A percentile compares a stretch with the other conserved stretches of the same genome.
Evolutionary conservation across 441 rosid genomes (phyloP).

Genomic region (Codiaeum variegatum): DNA sequence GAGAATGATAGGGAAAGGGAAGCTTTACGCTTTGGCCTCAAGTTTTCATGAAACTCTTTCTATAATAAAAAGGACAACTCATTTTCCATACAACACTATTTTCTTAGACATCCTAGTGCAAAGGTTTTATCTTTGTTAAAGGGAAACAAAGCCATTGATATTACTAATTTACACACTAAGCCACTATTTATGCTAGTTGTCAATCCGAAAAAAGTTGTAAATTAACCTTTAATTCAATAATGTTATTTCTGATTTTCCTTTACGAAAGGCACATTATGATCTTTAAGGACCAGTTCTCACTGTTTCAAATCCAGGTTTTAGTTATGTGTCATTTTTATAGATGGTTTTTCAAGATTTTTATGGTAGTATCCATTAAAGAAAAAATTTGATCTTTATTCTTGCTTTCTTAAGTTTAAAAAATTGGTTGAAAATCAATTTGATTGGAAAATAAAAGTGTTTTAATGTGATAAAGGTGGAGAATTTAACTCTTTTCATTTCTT

Average conservation of each 20-base stretch:
- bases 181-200: not conserved
- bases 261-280: not conserved
- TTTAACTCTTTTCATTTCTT: not conserved
- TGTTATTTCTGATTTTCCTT: not conserved
- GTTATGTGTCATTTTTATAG: not conserved
- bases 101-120: not conserved
- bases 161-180: not conserved
- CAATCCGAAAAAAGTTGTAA: not conserved
- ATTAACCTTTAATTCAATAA: not conserved
- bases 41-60: not conserved
- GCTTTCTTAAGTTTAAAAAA: not conserved
- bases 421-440: not conserved
- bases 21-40: not conserved
- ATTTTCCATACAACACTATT: not conserved
- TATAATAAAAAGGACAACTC: not conserved
- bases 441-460: not conserved
- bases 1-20: not conserved
- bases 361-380: not conserved
- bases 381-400: not conserved
- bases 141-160: not conserved
- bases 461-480: not conserved
- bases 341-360: not conserved
- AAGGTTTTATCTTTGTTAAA: not conserved
- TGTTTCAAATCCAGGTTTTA: not conserved
- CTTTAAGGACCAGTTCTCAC: not conserved